Evolutionary conservation across 352 stramenopile species (phyloP), one percentile per base, ranked within the genome.

Genomic region (Sclerospora graminicola): DNA sequence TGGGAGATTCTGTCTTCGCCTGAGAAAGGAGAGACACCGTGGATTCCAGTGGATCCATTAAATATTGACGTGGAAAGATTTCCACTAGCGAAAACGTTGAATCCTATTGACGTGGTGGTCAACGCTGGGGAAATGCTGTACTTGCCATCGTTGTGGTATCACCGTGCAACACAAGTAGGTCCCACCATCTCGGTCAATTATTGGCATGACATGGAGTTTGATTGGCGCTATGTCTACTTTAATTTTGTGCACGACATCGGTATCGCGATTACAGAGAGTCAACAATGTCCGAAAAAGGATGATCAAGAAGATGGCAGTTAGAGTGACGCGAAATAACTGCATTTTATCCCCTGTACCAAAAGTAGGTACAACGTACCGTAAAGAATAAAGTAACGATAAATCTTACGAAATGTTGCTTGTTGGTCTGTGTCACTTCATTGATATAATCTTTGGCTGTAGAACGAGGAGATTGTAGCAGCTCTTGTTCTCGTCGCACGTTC

Each of bases 181-280:
- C 33, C 61, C 14, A 92, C 80, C 5, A 82, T 92, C 15, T 82
- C 80, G 31, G 75, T 92, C n/a, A 92, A 92, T 41, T 92, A 92
- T 56, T 92, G 80, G 80, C 80, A 92, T 39, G 80, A 92, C 58
- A 92, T 92, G 80, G 66, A 87, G 35, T 92, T 92, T 30, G 77
- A 92, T 55, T 86, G 69, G 53, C 75, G 73, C 29, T 92, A 87
- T 47, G 75, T 88, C 11, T 92, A 92, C 62, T 92, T 82, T 54
- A 92, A 83, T 45, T 85, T 88, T 44, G 72, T 82, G 16, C 72
- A 84, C 23, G 62, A 69, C 18, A 40, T 91, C 13, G 67, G 65
- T 0, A 50, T 51, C 15, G 31, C 35, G 5, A 51, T 67, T 5
- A 14, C 20, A 26, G 33, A 48, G 16, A 26, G 4, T 3, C 21